Evolutionary conservation across 164 flowering plant genomes (phyloP).

Genomic region (Buxus sempervirens): DNA sequence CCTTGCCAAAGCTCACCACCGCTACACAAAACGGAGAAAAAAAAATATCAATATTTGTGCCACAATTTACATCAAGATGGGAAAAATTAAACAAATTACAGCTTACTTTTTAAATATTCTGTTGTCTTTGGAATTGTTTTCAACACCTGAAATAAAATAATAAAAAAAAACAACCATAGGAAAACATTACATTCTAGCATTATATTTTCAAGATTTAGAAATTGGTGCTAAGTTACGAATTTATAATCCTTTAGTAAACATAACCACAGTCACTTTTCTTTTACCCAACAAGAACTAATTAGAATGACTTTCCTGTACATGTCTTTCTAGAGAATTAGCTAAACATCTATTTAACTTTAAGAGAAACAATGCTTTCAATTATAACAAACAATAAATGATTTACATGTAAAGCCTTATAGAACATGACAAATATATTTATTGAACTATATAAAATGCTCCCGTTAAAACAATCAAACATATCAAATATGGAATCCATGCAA

Average conservation of each 20-base stretch:
- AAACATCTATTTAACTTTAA: neutral
- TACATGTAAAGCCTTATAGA: neutral
- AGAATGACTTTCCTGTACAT: too few species aligned
- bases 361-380: neutral
- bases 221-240: too few species aligned
- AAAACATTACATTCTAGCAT: neutral
- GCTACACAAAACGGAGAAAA: slow-evolving; percentile 31
- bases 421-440: neutral
- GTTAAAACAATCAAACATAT: too few species aligned
- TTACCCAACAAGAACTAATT: too few species aligned
- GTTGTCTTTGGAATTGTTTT: slow-evolving; percentile 68
- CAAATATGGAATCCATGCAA: neutral
- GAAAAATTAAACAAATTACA: slow-evolving; percentile 1
- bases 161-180: slow-evolving; percentile 1
- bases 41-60: neutral
- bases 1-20: slow-evolving; percentile 92
- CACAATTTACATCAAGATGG: neutral
- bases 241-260: too few species aligned
- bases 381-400: neutral
- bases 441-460: neutral
- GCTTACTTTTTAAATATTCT: slow-evolving; percentile 71
- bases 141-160: slow-evolving; percentile 50
- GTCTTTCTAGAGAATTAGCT: neutral
- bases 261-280: too few species aligned
- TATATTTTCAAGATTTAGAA: too few species aligned